Base-by-base conservation (phyloP, 192 early-diverging fungal species). In the Pilobolus umbonatus region DNA sequence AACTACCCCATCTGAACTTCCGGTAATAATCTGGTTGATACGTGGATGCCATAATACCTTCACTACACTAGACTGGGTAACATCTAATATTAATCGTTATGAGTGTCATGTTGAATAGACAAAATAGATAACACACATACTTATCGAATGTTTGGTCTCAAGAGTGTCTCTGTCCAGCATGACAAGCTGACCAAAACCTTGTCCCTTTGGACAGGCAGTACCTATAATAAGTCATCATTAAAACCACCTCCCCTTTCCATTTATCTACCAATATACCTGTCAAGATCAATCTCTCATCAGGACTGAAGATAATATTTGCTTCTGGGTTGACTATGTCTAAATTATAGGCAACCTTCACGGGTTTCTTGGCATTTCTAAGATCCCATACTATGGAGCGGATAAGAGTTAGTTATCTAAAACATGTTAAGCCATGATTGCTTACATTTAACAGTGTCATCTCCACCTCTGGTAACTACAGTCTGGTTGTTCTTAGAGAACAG, bases 371-470 rank as follows among this genome's bases (percentile, higher is more conserved):
- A 28, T 89, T 83, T 24, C 96, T 80, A 15, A 89, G 46, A 60
- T 98, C 96, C 96, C 96, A 98, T 24, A 96, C 85, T 64, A 30
- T 24, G 49, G 15, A 36, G 22, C n/a, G 44, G 43, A 61, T 54
- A 21, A 12, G 19, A 26, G 10, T 25, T 5, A 31, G 14, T 1
- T 21, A 58, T 29, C 7, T 5, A 25, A 21, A 26, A 19, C 6
- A 42, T 1, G 4, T 51, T 12, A 30, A 1, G 5, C 4, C 6
- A n/a, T 17, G 4, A 14, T 5, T 4, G 53, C 67, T 48, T 65
- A 80, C 80, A 61, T 76, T 95, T 95, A 24, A 98, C 84, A 5
- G 88, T 87, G 54, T 90, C 89, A 67, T 94, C 91, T 34, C 84
- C 85, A 47, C 88, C 85, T 25, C 95, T 78, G 2, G 90, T 88